Evolutionary conservation across 345 rosid genomes (phyloP), one percentile per base, ranked within the genome.

Genomic region (Lagerstroemia speciosa): DNA sequence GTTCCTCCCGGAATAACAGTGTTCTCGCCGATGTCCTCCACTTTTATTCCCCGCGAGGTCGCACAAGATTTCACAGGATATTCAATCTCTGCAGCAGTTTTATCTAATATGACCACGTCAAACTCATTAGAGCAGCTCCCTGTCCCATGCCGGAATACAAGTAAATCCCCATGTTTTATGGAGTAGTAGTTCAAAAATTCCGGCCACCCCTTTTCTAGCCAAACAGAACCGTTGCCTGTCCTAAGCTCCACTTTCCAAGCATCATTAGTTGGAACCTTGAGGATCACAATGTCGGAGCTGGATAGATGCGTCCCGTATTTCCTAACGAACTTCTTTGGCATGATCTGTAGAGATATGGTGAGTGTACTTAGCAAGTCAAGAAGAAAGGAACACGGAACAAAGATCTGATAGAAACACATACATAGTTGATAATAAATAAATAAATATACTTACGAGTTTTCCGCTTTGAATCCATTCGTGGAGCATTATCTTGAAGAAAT

Each of bases 401-500:
- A 41, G 14, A 41, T 2, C 16, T 16, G 2, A 3, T 14, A n/a
- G n/a, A 41, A 16, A 41, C 0, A 14, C 46, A 41, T 9, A 41
- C 15, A 41, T 5, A 36, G 8, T 36, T 9, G 8, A 9, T 36
- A 36, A 5, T 4, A 2, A 2, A 14, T 14, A 41, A 16, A 14
- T 16, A 41, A 5, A 16, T 41, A 19, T n/a, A 32, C 65, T 62
- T 52, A 67, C 73, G 33, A 71, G 68, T 31, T 73, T 67, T 43
- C 71, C 68, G 55, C 36, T 43, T 32, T 15, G 68, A 33, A 62
- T 32, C 12, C 62, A 20, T 19, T 69, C 65, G 1, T 69, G 41
- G 36, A 77, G 72, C 41, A 77, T 57, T n/a, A 73, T 38, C 74
- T 63, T 73, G 60, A 77, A 77, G 55, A 77, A 77, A 36, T 53